Percentiles rank a stretch among this genome's conserved stretches.
phyloP scores from a whole-genome alignment of 306 rosid species.

The Ormosia emarginata region DNA sequence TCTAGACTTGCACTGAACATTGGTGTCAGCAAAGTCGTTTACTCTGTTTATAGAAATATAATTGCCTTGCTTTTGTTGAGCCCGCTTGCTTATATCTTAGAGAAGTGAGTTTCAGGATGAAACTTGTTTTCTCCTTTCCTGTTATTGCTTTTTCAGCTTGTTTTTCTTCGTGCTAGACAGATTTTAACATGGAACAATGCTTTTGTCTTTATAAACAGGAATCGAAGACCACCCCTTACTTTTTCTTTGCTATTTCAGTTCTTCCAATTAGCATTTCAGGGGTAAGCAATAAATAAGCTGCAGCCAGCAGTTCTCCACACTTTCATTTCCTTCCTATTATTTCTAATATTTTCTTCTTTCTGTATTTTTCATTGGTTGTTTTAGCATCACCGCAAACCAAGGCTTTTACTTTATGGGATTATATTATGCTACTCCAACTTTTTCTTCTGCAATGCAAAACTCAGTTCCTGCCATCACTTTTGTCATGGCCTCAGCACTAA shows the following conservation, averaged over 20 bases:
- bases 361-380: background rate
- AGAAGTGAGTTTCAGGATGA: constrained; percentile 48
- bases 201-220: constrained; percentile 31
- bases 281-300: constrained; percentile 43
- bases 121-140: background rate
- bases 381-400: constrained; percentile 70
- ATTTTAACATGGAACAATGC: background rate
- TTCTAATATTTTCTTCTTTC: background rate
- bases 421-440: constrained; percentile 67
- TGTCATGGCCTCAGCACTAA: constrained; percentile 55
- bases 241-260: constrained; percentile 54
- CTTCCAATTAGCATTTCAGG: constrained; percentile 65
- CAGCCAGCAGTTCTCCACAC: too few relatives aligned
- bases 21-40: constrained; percentile 71
- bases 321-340: background rate
- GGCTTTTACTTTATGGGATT: constrained; percentile 71
- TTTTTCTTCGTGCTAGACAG: background rate
- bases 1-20: constrained; percentile 71
- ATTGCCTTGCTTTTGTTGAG: constrained; percentile 54
- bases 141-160: background rate
- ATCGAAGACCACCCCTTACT: constrained; percentile 70
- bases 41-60: constrained; percentile 55
- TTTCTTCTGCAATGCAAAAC: constrained; percentile 82
- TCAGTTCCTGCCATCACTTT: constrained; percentile 71
- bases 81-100: constrained; percentile 62